Base-by-base conservation (phyloP, 1,284 basidiomycete genomes). In the Pisolithus thermaeus region DNA sequence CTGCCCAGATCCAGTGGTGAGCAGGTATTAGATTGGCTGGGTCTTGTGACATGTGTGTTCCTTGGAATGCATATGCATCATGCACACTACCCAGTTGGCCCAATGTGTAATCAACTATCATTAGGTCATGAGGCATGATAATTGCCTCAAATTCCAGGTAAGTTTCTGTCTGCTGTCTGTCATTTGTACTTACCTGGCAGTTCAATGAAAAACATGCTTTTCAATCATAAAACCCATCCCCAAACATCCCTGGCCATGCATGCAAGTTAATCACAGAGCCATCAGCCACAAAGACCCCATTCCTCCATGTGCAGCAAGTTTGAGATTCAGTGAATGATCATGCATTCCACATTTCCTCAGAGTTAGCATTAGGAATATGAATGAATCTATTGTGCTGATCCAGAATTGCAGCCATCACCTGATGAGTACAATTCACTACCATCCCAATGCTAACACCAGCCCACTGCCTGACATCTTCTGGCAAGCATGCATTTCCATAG, bases 311-410 rank as follows among this genome's bases (percentile, higher is more conserved):
- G 18, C 16, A 14, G 14, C 46, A 47, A 14, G 46, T 47, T 11
- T 6, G 23, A n/a, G 36, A 16, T 22, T 47, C 46, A 7, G 20
- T 22, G 18, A 20, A 40, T 40, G 39, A 8, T 14, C 8, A 11
- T 6, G 20, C 42, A 14, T 16, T 7, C n/a, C 32, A 11, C 30
- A 43, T 39, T 14, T 49, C 47, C 38, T 52, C 9, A 7, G n/a
- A 45, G 3, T 23, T 4, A 9, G n/a, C 11, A 32, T 12, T 4
- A 14, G 18, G 35, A n/a, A 50, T 44, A 30, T 20, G 48, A 1
- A 52, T 48, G 18, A 47, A 47, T 8, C 48, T 7, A 12, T 47
- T 35, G 14, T 52, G 46, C 40, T 48, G 46, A 11, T 42, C 30
- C n/a, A 52, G 20, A 7, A 50, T 43, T 2, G 37, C 28, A 4